These are phyloP conservation scores for Metrosideros polymorpha DNA, from an alignment of 441 rosid species.

Conservation along the genomic window DNA sequence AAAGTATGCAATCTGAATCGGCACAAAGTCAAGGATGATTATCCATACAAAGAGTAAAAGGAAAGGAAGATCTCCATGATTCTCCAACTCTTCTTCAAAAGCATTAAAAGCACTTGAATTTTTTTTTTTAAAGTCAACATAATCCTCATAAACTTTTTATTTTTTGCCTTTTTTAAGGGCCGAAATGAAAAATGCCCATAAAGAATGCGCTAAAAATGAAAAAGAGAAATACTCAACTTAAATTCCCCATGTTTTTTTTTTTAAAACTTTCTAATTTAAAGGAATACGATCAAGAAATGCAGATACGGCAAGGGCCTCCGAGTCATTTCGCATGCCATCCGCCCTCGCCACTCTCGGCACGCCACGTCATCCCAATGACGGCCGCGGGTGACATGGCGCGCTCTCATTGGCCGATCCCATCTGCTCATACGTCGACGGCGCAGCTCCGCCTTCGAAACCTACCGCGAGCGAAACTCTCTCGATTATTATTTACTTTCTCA, in stretches of 20 bases:
- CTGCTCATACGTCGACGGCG: neutral
- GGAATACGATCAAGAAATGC: neutral
- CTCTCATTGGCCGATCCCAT: neutral
- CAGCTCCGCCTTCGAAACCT: neutral
- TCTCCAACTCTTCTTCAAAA: neutral
- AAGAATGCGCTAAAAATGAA: neutral
- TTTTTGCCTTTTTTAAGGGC: neutral
- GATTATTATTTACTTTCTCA: neutral
- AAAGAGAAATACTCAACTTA: neutral
- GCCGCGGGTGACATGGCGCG: neutral
- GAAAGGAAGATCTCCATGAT: neutral
- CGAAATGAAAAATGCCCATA: neutral
- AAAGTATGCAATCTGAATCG: neutral
- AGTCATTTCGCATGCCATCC: neutral
- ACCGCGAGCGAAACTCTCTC: neutral
- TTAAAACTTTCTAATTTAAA: neutral
- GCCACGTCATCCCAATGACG: slow-evolving; percentile 48
- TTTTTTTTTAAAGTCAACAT: too few species aligned
- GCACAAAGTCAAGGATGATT: neutral
- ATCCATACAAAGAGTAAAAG: neutral
- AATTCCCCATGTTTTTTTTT: neutral
- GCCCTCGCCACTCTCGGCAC: slow-evolving; percentile 17
- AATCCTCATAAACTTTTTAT: neutral
- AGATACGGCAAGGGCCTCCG: neutral
- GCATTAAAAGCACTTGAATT: neutral